Evolutionary conservation across 1,284 basidiomycete genomes (phyloP), one percentile per base, ranked within the genome.

Genomic region (Caloboletus firmus): DNA sequence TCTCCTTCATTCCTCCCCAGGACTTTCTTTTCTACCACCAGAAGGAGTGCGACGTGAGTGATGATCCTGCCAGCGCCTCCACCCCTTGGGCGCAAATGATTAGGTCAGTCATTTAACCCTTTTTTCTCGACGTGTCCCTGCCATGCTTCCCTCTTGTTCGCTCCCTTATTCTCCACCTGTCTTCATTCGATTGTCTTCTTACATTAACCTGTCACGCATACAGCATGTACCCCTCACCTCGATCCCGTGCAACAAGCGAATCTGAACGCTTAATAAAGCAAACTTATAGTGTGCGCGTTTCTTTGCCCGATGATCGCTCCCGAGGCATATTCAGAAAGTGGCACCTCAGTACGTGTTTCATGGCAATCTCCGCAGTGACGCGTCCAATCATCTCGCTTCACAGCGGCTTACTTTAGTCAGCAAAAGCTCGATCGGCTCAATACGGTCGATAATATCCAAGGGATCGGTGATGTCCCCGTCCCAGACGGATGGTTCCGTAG

Each of bases 1-100:
- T 18, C 17, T 24, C 51, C 52, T 56, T 50, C 67, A 68, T 15
- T 43, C 48, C 32, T 17, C 8, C 44, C 6, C 35, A 89, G 86
- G 88, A 89, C 71, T 91, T 91, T 67, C 74, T 91, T 20, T 91
- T 89, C 69, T 91, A 91, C 72, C 87, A 89, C 67, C 87, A 90
- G 67, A 87, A 89, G 62, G 87, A 90, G 63, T 81, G 80, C 58
- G 85, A 87, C 61, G 70, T 78, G 41, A 77, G 74, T 40, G 85
- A 88, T 62, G 83, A 85, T 67, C 76, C 81, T 45, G 70, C 79
- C 43, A 83, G 81, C 67, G 83, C 83, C 49, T 78, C 84, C 47
- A 84, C 84, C 50, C 84, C 84, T n/a, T 88, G 86, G 86, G 82
- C 85, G 56, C 82, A 82, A 66, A 82, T 86, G 78, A 82, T 85